Conservation (phyloP, 495 filamentous ascomycete species). For the Hypoxylon trugodes region DNA sequence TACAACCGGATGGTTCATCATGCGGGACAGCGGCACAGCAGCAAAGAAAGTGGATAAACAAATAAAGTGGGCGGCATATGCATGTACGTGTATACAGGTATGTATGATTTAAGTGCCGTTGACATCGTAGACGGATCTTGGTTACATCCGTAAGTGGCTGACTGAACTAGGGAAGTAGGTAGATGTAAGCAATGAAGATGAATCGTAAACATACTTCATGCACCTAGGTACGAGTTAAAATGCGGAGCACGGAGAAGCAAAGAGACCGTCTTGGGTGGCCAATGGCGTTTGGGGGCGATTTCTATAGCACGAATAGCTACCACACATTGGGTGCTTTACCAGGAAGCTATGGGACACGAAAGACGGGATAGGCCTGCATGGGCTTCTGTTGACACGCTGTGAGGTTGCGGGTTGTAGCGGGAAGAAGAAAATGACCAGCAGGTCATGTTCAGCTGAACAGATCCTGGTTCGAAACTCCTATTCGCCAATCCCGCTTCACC, state of each 20-base stretch:
- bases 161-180: background rate
- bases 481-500: slow-evolving; percentile 28
- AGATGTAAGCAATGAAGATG: background rate
- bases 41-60: slow-evolving; percentile 16
- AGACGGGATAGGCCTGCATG: background rate
- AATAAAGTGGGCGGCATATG: slow-evolving; percentile 21
- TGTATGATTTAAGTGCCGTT: slow-evolving; percentile 26
- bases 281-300: slow-evolving; percentile 13
- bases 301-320: slow-evolving; percentile 9
- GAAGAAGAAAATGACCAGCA: slow-evolving; percentile 19
- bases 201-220: slow-evolving; percentile 22
- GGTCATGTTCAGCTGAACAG: slow-evolving; percentile 26
- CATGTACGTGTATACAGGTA: slow-evolving; percentile 2
- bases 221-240: background rate
- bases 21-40: slow-evolving; percentile 27
- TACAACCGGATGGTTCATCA: slow-evolving; percentile 2
- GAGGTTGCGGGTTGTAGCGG: slow-evolving; percentile 17
- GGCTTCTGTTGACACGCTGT: slow-evolving; percentile 2
- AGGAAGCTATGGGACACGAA: background rate
- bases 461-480: slow-evolving; percentile 1
- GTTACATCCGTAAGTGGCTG: slow-evolving; percentile 39
- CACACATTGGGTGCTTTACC: background rate
- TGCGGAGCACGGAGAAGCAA: background rate
- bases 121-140: slow-evolving; percentile 28
- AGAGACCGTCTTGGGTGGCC: background rate